These are phyloP conservation scores for Boletus eberwhitei DNA, from an alignment of 768 basidiomycete species.

Conservation along the genomic window DNA sequence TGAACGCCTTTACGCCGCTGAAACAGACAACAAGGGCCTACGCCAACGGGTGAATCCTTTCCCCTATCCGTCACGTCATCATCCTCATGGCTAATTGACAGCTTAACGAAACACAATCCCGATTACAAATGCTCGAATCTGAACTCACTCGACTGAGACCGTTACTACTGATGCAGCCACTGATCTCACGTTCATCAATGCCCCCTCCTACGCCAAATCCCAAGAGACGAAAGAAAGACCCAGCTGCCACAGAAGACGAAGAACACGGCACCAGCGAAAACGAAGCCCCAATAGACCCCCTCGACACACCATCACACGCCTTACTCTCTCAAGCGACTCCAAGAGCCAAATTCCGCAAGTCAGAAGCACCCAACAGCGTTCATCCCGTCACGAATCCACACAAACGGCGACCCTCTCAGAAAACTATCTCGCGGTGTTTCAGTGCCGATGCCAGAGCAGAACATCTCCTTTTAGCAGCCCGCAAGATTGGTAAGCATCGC, in stretches of 20 bases:
- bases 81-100: constrained; percentile 27
- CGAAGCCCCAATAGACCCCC: constrained; percentile 20
- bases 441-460: constrained; percentile 67
- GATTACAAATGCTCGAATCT: constrained; percentile 54
- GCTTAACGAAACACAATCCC: constrained; percentile 57
- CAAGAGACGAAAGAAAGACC: constrained; percentile 29
- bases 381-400: constrained; percentile 12
- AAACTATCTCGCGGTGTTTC: constrained; percentile 30
- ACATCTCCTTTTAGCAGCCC: constrained; percentile 67
- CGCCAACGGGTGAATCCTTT: constrained; percentile 51
- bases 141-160: constrained; percentile 68
- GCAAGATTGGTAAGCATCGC: constrained; percentile 63
- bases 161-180: constrained; percentile 63
- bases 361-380: constrained; percentile 12
- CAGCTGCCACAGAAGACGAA: constrained; percentile 24
- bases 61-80: background rate
- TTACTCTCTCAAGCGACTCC: constrained; percentile 21
- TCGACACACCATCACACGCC: constrained; percentile 17
- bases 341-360: constrained; percentile 18
- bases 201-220: constrained; percentile 23
- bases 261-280: constrained; percentile 25
- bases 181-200: constrained; percentile 22
- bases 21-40: constrained; percentile 59
- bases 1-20: constrained; percentile 49
- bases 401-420: constrained; percentile 28